Conservation (phyloP, 192 early-diverging fungal species). For the Podila epigama region DNA sequence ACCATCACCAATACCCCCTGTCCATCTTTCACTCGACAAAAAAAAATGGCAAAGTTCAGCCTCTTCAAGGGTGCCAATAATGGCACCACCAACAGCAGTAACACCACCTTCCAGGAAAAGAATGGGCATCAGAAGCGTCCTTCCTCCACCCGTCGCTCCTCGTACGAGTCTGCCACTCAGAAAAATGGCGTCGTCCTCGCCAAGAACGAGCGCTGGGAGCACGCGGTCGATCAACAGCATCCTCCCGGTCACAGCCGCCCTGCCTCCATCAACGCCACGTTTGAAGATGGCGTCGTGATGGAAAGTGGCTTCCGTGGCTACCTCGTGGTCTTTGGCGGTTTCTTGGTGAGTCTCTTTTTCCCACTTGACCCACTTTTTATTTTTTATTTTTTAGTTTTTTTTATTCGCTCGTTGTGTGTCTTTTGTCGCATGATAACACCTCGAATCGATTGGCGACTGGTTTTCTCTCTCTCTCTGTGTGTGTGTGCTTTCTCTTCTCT, state of each 20-base stretch:
- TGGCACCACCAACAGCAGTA: constrained; percentile 9
- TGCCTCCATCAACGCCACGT: constrained; percentile 37
- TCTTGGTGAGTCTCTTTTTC: constrained; percentile 47
- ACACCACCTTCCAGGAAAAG: constrained; percentile 24
- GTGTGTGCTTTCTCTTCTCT: background rate
- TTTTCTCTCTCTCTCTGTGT: background rate
- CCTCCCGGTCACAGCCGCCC: constrained; percentile 26
- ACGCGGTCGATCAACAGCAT: constrained; percentile 14
- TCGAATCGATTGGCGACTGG: background rate
- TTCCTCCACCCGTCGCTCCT: constrained; percentile 30
- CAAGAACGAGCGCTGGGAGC: constrained; percentile 40
- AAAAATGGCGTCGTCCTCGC: constrained; percentile 42
- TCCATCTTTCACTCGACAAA: background rate
- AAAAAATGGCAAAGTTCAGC: constrained; percentile 20
- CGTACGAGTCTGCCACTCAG: constrained; percentile 39
- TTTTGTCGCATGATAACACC: too few species aligned
- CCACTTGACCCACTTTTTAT: background rate
- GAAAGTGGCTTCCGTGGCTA: constrained; percentile 40
- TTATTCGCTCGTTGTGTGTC: too few species aligned
- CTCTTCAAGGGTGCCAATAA: constrained; percentile 7
- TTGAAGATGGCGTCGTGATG: constrained; percentile 44
- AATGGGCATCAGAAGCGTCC: constrained; percentile 18
- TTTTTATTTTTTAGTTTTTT: background rate
- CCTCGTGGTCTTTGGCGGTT: constrained; percentile 46
- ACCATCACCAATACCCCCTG: too few species aligned